Base-by-base conservation (phyloP, 2,329 filamentous ascomycete genomes). In the Colletotrichum sojae region DNA sequence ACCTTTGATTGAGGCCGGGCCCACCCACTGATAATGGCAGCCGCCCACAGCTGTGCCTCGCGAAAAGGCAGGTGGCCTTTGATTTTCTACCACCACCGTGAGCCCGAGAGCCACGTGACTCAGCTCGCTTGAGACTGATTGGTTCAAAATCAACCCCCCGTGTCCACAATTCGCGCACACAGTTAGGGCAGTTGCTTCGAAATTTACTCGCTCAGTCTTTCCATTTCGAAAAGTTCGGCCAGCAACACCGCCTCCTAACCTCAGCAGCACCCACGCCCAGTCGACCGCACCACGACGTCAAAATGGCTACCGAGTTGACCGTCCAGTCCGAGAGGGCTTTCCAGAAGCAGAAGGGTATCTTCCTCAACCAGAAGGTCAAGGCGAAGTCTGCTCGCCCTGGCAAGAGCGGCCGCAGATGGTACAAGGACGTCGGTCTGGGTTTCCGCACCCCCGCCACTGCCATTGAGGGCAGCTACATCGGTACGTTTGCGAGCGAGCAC, bases 271-370 rank as follows among this genome's bases (percentile, higher is more conserved):
- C 62, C 46, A 43, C 67, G 67, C 67, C 67, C 67, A 61, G 67
- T 67, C 69, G 67, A 70, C 67, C 68, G 68, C 69, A 71, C 56
- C 71, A 72, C 71, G 52, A 72, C 63, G 72, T 71, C 73, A 90
- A 83, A 85, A 97, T 97, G 94, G 94, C 94, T 84, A 97, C 94
- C 90, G 94, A 97, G 90, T 90, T 98, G 89, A 97, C 94, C 85
- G 96, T 99, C 87, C 96, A 99, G 92, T 97, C 94, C 85, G 96
- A 99, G 92, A 95, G 96, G 89, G 96, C 96, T 90, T 99, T 93
- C 94, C 96, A 98, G 88, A 99, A 99, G 92, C 95, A 99, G 91
- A 96, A 96, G 85, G 96, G 99, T 88, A 97, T 99, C 90, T 99
- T 98, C 94, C 91, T 93, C 82, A 98, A 98, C 92, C 89, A 92